A percentile compares a stretch with the other conserved stretches of the same genome.
Evolutionary conservation across 2,329 filamentous ascomycete species (phyloP).

Genomic region (Trichoderma harzianum): DNA sequence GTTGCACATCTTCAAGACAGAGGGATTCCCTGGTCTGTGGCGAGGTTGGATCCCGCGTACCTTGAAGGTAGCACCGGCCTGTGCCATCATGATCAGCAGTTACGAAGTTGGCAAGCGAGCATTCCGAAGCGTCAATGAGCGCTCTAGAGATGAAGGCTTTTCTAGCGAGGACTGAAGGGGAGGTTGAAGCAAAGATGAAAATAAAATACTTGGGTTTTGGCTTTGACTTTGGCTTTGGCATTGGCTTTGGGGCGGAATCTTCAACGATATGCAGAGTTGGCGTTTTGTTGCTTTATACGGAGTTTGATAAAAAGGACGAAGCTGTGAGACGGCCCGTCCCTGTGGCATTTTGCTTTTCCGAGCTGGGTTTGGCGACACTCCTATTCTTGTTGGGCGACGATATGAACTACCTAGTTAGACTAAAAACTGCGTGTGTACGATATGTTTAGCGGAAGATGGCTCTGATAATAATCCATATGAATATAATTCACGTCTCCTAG

Average conservation of each 20-base stretch:
- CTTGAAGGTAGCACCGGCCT: slow-evolving; percentile 91
- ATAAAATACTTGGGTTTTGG: not conserved
- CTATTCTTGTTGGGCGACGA: slow-evolving; percentile 3
- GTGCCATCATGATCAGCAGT: slow-evolving; percentile 98
- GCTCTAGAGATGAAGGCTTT: slow-evolving; percentile 17
- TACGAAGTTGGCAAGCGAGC: slow-evolving; percentile 94
- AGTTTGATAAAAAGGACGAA: slow-evolving; percentile 8
- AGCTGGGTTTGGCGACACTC: slow-evolving; percentile 11
- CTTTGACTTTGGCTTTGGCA: not conserved
- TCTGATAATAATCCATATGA: not conserved
- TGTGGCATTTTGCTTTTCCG: not conserved
- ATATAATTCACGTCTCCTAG: not conserved
- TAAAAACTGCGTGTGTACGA: slow-evolving; percentile 18
- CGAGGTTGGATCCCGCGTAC: slow-evolving; percentile 88
- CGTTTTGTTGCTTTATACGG: slow-evolving; percentile 14
- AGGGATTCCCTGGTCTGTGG: slow-evolving; percentile 79
- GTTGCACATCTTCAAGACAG: slow-evolving; percentile 85
- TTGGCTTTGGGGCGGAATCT: not conserved
- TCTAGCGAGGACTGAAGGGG: not conserved
- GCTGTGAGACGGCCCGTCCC: not conserved
- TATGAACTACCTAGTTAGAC: not conserved
- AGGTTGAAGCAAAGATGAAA: not conserved
- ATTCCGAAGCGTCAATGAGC: slow-evolving; percentile 71
- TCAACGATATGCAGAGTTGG: not conserved
- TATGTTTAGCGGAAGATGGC: slow-evolving; percentile 25